Base-by-base conservation (phyloP, 345 rosid genomes). In the Lepidium didymum region DNA sequence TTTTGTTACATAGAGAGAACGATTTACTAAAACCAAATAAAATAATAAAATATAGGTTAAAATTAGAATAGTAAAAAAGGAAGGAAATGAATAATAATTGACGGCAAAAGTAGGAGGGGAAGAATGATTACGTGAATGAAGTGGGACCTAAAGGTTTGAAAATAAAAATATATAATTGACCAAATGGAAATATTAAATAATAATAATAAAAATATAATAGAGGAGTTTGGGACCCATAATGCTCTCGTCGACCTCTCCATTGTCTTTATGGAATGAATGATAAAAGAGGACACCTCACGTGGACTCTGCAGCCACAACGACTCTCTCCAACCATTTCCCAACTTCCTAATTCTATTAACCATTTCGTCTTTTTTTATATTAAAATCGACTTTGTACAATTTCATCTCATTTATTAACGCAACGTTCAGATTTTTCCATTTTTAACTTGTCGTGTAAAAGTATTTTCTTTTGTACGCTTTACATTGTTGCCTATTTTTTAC, bases 181-280 rank as follows among this genome's bases (percentile, higher is more conserved):
- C 78, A 69, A 81, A 77, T 31, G 68, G 57, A 59, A 71, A 3
- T 29, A 29, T 29, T 19, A 19, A 19, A 19, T n/a, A n/a, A 4
- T 4, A 27, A 27, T 2, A 27, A 27, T 27, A 27, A 29, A 1
- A 27, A 29, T 1, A 3, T 0, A 29, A 4, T 12, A 41, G 67
- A 59, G 56, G 67, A 44, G 86, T 75, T 66, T 77, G 85, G 92
- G 87, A 3, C 81, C 96, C 89, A 78, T 67, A 64, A 36, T 23
- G 23, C 11, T 67, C 61, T 1, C 62, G 67, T 76, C 74, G 89
- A 80, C 88, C 91, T 78, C 90, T 74, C 38, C 96, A 81, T 75
- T 84, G 96, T 90, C 98, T 90, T 90, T 90, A 83, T 83, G 89
- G 90, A 90, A 86, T 86, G 96, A 88, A 90, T 88, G 92, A 92